Evolutionary conservation across 495 filamentous ascomycete genomes (phyloP).

Genomic region (Trichocladium uniseriatum): DNA sequence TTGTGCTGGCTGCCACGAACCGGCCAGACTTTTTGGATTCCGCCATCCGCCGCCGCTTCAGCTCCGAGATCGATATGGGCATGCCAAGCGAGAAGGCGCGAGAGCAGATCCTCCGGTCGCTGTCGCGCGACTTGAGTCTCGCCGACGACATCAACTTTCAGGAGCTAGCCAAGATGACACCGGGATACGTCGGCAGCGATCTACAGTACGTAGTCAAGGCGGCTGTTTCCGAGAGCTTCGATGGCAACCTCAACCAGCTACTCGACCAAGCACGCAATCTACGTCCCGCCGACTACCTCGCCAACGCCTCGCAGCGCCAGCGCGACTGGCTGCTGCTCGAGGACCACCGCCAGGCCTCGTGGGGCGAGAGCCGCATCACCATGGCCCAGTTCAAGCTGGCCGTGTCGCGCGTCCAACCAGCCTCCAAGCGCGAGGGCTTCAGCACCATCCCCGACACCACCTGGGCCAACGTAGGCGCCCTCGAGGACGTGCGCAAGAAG

Average conservation of each 20-base stretch:
- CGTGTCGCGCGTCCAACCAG: slow-evolving; percentile 79
- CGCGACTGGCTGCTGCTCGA: slow-evolving; percentile 29
- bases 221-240: slow-evolving; percentile 21
- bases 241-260: slow-evolving; percentile 17
- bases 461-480: slow-evolving; percentile 86
- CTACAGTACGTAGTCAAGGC: slow-evolving; percentile 63
- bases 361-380: slow-evolving; percentile 26
- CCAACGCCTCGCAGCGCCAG: slow-evolving; percentile 40
- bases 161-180: slow-evolving; percentile 76
- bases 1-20: slow-evolving; percentile 90
- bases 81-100: slow-evolving; percentile 79
- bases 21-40: slow-evolving; percentile 84
- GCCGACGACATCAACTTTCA: slow-evolving; percentile 67
- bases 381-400: slow-evolving; percentile 63
- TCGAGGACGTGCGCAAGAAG: slow-evolving; percentile 68
- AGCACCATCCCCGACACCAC: slow-evolving; percentile 95
- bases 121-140: slow-evolving; percentile 61
- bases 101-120: slow-evolving; percentile 72
- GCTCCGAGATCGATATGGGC: slow-evolving; percentile 90
- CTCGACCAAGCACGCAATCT: slow-evolving; percentile 13
- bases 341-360: slow-evolving; percentile 18
- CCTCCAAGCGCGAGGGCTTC: slow-evolving; percentile 91
- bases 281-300: slow-evolving; percentile 46
- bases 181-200: slow-evolving; percentile 95
- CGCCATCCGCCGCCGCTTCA: slow-evolving; percentile 77